Percentiles rank a stretch among this genome's conserved stretches.
Conservation (phyloP, 2,329 filamentous ascomycete genomes). For the Nemania sp. region DNA sequence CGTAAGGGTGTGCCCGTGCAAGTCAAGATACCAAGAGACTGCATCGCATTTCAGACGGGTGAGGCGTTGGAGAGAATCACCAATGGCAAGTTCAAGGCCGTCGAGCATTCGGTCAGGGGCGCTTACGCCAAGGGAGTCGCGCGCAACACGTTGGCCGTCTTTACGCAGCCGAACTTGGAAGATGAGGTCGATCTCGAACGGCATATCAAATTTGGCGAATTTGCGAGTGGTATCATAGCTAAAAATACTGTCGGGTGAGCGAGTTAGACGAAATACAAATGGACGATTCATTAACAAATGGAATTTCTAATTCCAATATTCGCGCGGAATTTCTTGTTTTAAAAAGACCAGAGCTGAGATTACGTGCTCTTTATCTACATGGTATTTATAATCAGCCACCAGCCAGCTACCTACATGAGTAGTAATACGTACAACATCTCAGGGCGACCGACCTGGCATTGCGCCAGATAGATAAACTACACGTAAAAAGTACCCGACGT, state of each 20-base stretch:
- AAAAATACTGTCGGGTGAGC: constrained; percentile 57
- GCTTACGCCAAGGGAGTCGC: constrained; percentile 67
- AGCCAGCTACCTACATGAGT: background rate
- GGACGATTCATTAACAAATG: constrained; percentile 2
- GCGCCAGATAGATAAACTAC: too few relatives aligned
- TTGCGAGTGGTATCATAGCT: constrained; percentile 66
- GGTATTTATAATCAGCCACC: background rate
- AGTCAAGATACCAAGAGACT: constrained; percentile 87
- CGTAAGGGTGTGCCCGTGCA: constrained; percentile 83
- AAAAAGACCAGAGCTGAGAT: too few relatives aligned
- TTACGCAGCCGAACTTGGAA: constrained; percentile 92
- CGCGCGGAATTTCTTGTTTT: too few relatives aligned
- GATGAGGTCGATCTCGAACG: constrained; percentile 74
- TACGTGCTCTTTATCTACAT: too few relatives aligned
- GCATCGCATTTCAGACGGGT: constrained; percentile 94
- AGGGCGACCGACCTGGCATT: too few relatives aligned
- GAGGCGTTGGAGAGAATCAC: constrained; percentile 92
- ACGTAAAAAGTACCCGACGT: background rate
- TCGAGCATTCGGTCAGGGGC: constrained; percentile 92
- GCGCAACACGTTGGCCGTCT: constrained; percentile 90
- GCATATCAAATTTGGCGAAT: constrained; percentile 73
- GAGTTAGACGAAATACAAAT: constrained; percentile 6
- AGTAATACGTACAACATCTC: too few relatives aligned
- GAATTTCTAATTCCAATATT: constrained; percentile 14
- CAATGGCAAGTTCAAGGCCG: constrained; percentile 86